phyloP scores from a whole-genome alignment of 2,329 filamentous ascomycete species.

The Ascochyta rabiei region DNA sequence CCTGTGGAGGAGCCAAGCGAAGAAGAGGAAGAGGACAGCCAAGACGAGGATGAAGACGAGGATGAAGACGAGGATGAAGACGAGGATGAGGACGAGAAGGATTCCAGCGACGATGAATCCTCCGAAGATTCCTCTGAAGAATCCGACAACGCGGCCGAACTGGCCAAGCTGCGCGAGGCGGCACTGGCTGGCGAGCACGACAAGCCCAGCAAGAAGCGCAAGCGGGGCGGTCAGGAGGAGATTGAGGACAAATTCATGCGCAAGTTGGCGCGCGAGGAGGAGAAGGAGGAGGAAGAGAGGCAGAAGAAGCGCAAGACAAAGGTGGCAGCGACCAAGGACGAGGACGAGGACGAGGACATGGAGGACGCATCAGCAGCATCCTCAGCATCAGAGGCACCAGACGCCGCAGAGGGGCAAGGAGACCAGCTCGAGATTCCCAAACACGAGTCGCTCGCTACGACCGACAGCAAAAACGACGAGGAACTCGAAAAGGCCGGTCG shows the following conservation, averaged over 20 bases:
- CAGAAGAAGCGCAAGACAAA: conserved; percentile 47
- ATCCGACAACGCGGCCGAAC: conserved; percentile 31
- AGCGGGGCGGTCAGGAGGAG: conserved; percentile 66
- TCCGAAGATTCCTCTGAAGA: conserved; percentile 26
- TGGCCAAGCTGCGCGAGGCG: conserved; percentile 36
- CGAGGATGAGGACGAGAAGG: conserved; percentile 50
- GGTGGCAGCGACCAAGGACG: conserved; percentile 28
- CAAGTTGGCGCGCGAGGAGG: conserved; percentile 61
- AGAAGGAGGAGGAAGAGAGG: conserved; percentile 47
- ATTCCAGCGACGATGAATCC: conserved; percentile 35
- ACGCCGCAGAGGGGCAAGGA: conserved; percentile 48
- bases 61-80: conserved; percentile 40
- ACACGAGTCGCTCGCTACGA: conserved; percentile 56
- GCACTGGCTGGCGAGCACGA: conserved; percentile 37
- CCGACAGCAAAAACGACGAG: conserved; percentile 49
- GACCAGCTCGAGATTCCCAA: conserved; percentile 60
- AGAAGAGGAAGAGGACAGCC: conserved; percentile 60
- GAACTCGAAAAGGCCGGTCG: conserved; percentile 85
- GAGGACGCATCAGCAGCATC: conserved; percentile 17
- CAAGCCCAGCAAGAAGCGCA: conserved; percentile 47
- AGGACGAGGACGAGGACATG: conserved; percentile 38
- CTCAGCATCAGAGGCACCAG: neutral
- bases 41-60: conserved; percentile 32
- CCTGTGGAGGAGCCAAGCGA: conserved; percentile 45
- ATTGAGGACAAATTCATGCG: conserved; percentile 73